Conservation (phyloP, 257 asterid genomes). For the Buddleja alternifolia region DNA sequence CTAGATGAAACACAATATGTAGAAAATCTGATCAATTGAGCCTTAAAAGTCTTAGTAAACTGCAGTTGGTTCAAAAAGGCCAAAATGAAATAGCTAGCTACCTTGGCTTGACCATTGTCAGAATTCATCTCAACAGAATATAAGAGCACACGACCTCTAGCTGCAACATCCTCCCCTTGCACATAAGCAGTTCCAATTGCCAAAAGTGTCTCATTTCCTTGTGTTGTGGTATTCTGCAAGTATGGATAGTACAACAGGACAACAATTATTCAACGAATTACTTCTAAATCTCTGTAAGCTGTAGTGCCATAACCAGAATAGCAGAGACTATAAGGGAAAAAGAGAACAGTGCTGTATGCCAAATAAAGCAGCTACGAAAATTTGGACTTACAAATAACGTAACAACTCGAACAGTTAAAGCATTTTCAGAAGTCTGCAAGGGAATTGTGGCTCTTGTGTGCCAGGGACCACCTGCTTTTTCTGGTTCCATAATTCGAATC, state of each 20-base stretch:
- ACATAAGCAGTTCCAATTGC: constrained; percentile 97
- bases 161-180: constrained; percentile 99
- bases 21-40: constrained; percentile 17
- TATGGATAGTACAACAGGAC: constrained; percentile 20
- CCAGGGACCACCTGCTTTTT: constrained; percentile 87
- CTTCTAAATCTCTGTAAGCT: constrained; percentile 8
- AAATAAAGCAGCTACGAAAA: constrained; percentile 30
- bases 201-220: constrained; percentile 85
- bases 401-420: constrained; percentile 91
- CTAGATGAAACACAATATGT: constrained; percentile 18
- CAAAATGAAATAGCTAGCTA: constrained; percentile 34
- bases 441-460: constrained; percentile 83
- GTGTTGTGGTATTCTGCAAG: constrained; percentile 74
- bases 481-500: constrained; percentile 93
- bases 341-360: neutral
- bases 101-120: constrained; percentile 69
- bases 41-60: constrained; percentile 23
- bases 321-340: neutral
- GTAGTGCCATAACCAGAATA: constrained; percentile 16
- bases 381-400: constrained; percentile 76
- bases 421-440: constrained; percentile 95
- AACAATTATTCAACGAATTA: constrained; percentile 15
- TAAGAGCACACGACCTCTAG: constrained; percentile 90
- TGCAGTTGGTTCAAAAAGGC: constrained; percentile 17
- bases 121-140: constrained; percentile 73